A percentile compares a stretch with the other conserved stretches of the same genome.
Conservation (phyloP, 768 basidiomycete species). For the Macrocybe gigantea region DNA sequence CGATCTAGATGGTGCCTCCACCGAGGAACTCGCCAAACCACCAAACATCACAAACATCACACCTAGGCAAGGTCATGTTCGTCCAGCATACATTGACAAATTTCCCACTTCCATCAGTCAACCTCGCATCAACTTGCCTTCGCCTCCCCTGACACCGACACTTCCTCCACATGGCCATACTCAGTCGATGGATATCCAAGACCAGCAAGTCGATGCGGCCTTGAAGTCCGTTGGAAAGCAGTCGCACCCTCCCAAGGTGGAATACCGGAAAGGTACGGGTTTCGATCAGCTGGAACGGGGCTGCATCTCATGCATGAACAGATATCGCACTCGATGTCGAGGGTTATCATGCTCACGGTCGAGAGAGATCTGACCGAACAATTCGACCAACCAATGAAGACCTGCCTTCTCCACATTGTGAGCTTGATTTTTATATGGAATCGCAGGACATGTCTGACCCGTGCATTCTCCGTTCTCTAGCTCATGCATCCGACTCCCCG, state of each 20-base stretch:
- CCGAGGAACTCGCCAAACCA: slow-evolving; percentile 15
- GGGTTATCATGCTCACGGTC: slow-evolving; percentile 63
- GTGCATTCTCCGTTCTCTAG: not conserved
- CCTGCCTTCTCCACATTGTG: slow-evolving; percentile 6
- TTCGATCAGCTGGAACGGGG: not conserved
- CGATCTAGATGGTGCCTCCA: slow-evolving; percentile 61
- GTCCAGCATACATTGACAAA: slow-evolving; percentile 15
- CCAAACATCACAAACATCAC: slow-evolving; percentile 19
- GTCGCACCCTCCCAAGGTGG: slow-evolving; percentile 46
- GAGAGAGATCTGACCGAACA: slow-evolving; percentile 35
- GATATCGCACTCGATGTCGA: slow-evolving; percentile 79
- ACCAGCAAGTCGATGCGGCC: slow-evolving; percentile 43
- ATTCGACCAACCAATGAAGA: slow-evolving; percentile 22
- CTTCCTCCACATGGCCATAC: slow-evolving; percentile 8
- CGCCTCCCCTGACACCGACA: slow-evolving; percentile 25
- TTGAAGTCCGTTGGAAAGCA: slow-evolving; percentile 36
- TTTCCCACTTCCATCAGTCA: slow-evolving; percentile 23
- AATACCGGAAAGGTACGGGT: slow-evolving; percentile 52
- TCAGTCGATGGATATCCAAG: slow-evolving; percentile 30
- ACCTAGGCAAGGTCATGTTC: slow-evolving; percentile 23
- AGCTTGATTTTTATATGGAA: slow-evolving; percentile 5
- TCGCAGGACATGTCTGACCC: not conserved
- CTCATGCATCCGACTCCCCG: not conserved
- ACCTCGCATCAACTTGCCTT: slow-evolving; percentile 20
- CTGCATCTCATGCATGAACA: slow-evolving; percentile 17